Evolutionary conservation across 176 grass and related monocot species (phyloP).

Genomic region (Oryza rufipogon): DNA sequence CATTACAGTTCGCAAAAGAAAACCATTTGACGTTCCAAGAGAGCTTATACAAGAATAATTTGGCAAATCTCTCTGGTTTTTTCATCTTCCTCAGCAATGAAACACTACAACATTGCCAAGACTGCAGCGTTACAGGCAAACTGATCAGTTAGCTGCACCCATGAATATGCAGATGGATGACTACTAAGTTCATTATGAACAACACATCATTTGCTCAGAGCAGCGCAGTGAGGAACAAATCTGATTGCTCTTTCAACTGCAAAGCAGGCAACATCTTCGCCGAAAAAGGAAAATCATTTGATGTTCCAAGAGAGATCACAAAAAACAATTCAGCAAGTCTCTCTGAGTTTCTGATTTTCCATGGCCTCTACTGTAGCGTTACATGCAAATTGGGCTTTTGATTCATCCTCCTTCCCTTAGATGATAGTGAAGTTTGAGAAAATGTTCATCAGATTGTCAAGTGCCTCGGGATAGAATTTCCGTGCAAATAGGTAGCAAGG

Average conservation of each 20-base stretch:
- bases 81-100: too few relatives aligned
- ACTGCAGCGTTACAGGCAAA: too few relatives aligned
- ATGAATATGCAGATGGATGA: too few relatives aligned
- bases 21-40: too few relatives aligned
- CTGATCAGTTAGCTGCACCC: too few relatives aligned
- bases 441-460: conserved; percentile 84
- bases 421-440: conserved; percentile 80
- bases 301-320: neutral
- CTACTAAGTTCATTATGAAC: too few relatives aligned
- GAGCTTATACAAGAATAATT: too few relatives aligned
- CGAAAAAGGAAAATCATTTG: neutral
- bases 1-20: too few relatives aligned
- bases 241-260: neutral
- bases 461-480: conserved; percentile 76
- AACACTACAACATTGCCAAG: too few relatives aligned
- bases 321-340: neutral
- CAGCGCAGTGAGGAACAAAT: neutral
- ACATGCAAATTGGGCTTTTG: neutral
- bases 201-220: too few relatives aligned
- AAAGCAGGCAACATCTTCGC: neutral
- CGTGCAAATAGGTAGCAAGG: conserved; percentile 82
- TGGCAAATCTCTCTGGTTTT: too few relatives aligned
- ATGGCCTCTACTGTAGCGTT: neutral
- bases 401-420: conserved; percentile 31
- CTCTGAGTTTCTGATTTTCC: neutral